These are phyloP conservation scores for Ceratocystis ficicola DNA, from an alignment of 2,329 filamentous ascomycete species.

Conservation along the genomic window DNA sequence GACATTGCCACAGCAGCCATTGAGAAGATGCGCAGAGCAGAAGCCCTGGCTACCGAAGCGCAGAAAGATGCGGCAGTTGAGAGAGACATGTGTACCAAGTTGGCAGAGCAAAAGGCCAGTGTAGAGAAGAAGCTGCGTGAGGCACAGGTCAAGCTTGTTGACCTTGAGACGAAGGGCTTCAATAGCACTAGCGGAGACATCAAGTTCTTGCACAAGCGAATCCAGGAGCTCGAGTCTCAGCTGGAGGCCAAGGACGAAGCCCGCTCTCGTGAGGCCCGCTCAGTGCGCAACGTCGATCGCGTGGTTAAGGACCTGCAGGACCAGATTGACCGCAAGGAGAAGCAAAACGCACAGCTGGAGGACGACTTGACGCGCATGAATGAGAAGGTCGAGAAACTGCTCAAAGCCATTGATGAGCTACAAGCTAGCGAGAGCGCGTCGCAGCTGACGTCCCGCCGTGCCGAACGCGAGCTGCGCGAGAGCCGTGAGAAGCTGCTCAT, in stretches of 20 bases:
- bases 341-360: slow-evolving; percentile 64
- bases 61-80: slow-evolving; percentile 86
- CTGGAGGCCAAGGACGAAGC: slow-evolving; percentile 72
- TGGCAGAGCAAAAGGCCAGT: slow-evolving; percentile 80
- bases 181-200: slow-evolving; percentile 90
- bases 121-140: slow-evolving; percentile 88
- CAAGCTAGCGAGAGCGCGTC: slow-evolving; percentile 74
- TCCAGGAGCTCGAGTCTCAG: slow-evolving; percentile 89
- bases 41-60: slow-evolving; percentile 74
- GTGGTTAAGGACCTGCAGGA: slow-evolving; percentile 84
- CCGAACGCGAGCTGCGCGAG: slow-evolving; percentile 80
- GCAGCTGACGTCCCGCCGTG: slow-evolving; percentile 70
- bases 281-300: slow-evolving; percentile 83
- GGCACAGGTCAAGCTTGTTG: slow-evolving; percentile 75
- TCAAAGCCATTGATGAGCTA: slow-evolving; percentile 85
- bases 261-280: slow-evolving; percentile 69
- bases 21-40: slow-evolving; percentile 92
- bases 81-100: slow-evolving; percentile 64
- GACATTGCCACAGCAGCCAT: slow-evolving; percentile 84
- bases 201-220: slow-evolving; percentile 82
- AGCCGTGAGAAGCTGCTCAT: slow-evolving; percentile 70
- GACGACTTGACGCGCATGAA: slow-evolving; percentile 78
- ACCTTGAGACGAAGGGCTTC: slow-evolving; percentile 94
- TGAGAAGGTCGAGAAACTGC: slow-evolving; percentile 81
- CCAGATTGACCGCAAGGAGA: slow-evolving; percentile 88